A percentile compares a stretch with the other conserved stretches of the same genome.
Evolutionary conservation across 2,329 filamentous ascomycete species (phyloP).

Genomic region (Pezicula neosporulosa): DNA sequence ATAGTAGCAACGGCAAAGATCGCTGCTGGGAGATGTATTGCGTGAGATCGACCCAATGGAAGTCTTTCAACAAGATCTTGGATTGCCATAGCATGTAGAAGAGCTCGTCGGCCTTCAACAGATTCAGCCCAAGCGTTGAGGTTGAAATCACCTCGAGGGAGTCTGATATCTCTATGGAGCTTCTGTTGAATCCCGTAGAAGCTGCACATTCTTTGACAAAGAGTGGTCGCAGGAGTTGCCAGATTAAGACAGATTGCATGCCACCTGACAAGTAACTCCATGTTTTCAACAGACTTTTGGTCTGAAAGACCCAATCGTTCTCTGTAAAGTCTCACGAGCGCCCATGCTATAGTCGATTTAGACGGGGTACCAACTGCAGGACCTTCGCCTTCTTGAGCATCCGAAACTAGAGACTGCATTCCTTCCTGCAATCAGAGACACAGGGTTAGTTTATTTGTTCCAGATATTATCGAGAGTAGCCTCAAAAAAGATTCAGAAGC

Average conservation of each 20-base stretch:
- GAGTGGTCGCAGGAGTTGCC: constrained; percentile 34
- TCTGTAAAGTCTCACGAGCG: constrained; percentile 34
- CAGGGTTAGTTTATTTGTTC: too few relatives aligned
- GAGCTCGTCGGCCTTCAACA: constrained; percentile 33
- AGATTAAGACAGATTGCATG: constrained; percentile 39
- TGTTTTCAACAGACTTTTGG: constrained; percentile 30
- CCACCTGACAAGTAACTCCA: constrained; percentile 38
- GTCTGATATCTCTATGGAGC: constrained; percentile 29
- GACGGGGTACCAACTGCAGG: constrained; percentile 34
- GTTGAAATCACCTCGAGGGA: constrained; percentile 28
- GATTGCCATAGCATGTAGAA: constrained; percentile 39
- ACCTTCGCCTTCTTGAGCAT: constrained; percentile 32
- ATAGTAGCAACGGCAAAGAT: constrained; percentile 39
- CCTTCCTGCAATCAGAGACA: constrained; percentile 25
- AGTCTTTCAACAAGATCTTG: constrained; percentile 40
- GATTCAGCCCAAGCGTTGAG: constrained; percentile 32
- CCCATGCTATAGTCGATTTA: constrained; percentile 32
- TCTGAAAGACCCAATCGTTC: constrained; percentile 30
- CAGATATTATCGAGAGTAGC: too few relatives aligned
- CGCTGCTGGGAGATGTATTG: constrained; percentile 39
- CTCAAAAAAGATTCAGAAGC: too few relatives aligned
- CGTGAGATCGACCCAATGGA: constrained; percentile 38
- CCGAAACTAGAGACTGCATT: constrained; percentile 37
- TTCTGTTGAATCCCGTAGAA: constrained; percentile 34
- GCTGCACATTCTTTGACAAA: constrained; percentile 35